Evolutionary conservation across 768 basidiomycete species (phyloP), one percentile per base, ranked within the genome.

Genomic region (Coprinellus aureogranulatus): DNA sequence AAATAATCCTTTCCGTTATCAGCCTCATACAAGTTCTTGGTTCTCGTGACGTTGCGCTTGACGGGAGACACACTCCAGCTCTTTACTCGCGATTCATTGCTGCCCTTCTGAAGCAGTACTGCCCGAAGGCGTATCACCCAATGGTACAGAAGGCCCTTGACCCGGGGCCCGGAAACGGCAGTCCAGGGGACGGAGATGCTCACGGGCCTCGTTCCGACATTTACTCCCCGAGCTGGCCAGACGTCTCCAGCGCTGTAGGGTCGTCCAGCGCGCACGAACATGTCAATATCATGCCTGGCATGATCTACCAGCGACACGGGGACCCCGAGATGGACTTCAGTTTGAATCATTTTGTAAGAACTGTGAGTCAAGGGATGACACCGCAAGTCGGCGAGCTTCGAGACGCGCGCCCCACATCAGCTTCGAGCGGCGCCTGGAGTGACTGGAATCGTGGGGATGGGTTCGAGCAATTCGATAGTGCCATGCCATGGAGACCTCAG

Each of bases 51-150:
- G 81, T 83, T 31, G 81, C 81, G 4, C 67, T 85, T 45, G 83
- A 85, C 61, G 80, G 76, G 6, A 74, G 76, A 60, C 83, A 85
- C 59, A 78, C 83, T 4, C 84, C 84, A 28, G 78, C 80, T 30
- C 70, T 85, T 20, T 84, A 86, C 62, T 79, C 83, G 31, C 77
- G 80, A 8, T 86, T 86, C 64, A 68, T 86, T 10, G 73, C 77
- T 9, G 75, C 76, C 2, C 67, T 85, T 5, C 72, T 86, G 59
- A 68, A 30, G 23, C 25, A 53, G n/a, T 40, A 53, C 40, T 48
- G 40, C 26, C 27, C 39, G 11, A 34, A 14, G 6, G 14, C 14
- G 8, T 14, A 25, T 40, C 34, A 22, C 56, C 45, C 41, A 34
- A 34, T 34, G 34, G 34, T 34, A 6, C 34, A 34, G 14, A 14